A percentile compares a stretch with the other conserved stretches of the same genome.
phyloP scores from a whole-genome alignment of 2,329 filamentous ascomycete species.

The Pseudogymnoascus sp. region DNA sequence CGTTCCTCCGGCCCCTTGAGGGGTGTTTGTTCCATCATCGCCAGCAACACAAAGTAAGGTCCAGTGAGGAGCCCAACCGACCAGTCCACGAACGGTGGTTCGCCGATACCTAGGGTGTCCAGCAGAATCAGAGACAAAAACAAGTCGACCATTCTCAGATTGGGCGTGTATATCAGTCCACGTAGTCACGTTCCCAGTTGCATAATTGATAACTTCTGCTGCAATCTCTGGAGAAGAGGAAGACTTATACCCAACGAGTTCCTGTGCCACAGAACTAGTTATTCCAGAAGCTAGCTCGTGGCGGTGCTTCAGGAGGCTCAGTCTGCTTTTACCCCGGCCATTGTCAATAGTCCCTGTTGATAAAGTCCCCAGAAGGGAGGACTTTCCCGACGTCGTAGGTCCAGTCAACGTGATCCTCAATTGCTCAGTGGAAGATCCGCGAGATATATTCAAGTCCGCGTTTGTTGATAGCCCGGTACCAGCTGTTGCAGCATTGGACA shows the following conservation, averaged over 20 bases:
- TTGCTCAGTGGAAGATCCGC: constrained; percentile 54
- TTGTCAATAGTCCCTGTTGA: constrained; percentile 86
- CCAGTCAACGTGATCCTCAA: constrained; percentile 81
- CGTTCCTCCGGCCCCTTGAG: constrained; percentile 31
- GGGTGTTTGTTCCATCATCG: constrained; percentile 51
- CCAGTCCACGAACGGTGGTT: constrained; percentile 78
- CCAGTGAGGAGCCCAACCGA: constrained; percentile 96
- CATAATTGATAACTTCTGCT: constrained; percentile 65
- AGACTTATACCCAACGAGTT: constrained; percentile 74
- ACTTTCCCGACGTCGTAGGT: constrained; percentile 86
- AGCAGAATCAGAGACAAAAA: constrained; percentile 85
- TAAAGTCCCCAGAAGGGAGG: constrained; percentile 77
- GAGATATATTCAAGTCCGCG: background rate
- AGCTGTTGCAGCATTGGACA: background rate
- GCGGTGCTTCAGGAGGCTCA: constrained; percentile 82
- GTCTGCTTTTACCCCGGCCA: constrained; percentile 77
- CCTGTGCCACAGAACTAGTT: constrained; percentile 90
- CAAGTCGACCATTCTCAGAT: constrained; percentile 63
- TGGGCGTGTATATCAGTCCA: constrained; percentile 91
- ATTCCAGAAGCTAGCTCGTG: constrained; percentile 88
- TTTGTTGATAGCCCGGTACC: background rate
- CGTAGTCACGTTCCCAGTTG: constrained; percentile 74
- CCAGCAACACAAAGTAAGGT: constrained; percentile 80
- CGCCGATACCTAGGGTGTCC: constrained; percentile 83
- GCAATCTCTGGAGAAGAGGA: constrained; percentile 24